These are phyloP conservation scores for Jatropha multifida DNA, from an alignment of 441 rosid genomes.

Conservation along the genomic window DNA sequence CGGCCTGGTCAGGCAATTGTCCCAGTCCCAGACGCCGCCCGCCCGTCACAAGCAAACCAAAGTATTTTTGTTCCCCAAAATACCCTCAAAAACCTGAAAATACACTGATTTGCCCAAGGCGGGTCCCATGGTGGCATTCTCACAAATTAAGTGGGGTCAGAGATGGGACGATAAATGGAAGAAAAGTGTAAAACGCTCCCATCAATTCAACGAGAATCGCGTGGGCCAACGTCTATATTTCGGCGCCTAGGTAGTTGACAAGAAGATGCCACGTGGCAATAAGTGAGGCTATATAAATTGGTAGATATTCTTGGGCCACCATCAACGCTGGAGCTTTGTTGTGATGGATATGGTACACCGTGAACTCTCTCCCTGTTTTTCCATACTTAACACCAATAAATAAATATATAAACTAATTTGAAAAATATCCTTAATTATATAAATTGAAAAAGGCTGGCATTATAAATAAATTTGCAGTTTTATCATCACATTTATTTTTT, in stretches of 20 bases:
- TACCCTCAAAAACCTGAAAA: neutral
- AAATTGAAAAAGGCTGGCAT: too few species aligned
- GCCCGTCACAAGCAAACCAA: neutral
- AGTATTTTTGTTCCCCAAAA: neutral
- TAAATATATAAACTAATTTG: too few species aligned
- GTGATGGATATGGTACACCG: conserved; percentile 2
- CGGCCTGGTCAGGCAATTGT: neutral
- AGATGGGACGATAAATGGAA: neutral
- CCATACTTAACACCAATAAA: too few species aligned
- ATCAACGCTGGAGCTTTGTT: neutral
- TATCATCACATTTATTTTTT: too few species aligned
- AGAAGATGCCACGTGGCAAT: conserved; percentile 18
- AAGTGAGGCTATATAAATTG: neutral
- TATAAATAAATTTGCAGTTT: too few species aligned
- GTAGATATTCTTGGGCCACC: neutral
- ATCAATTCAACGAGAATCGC: conserved; percentile 25
- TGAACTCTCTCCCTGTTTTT: neutral
- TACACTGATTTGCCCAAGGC: conserved; percentile 6
- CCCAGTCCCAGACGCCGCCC: neutral
- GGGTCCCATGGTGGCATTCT: conserved; percentile 6
- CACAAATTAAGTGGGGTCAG: neutral
- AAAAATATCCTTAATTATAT: too few species aligned
- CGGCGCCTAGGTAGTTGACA: conserved; percentile 27
- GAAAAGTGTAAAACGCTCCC: conserved; percentile 15
- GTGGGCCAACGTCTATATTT: conserved; percentile 26